Evolutionary conservation across 805 yeast species (phyloP).

Genomic region (Hanseniaspora singularis): DNA sequence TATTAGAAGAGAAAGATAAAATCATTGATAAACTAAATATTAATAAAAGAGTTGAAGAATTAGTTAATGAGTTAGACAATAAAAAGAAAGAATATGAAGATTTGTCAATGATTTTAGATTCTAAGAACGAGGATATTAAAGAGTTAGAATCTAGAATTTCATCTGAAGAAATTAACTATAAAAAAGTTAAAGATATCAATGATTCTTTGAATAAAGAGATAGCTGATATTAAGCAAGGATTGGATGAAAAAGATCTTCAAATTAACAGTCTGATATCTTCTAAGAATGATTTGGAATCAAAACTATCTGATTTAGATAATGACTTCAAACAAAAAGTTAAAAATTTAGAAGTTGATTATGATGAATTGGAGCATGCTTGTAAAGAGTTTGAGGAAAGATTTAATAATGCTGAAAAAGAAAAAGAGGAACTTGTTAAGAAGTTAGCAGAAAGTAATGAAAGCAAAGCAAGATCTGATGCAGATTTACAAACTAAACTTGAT

Average conservation of each 20-base stretch:
- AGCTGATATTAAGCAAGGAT: background rate
- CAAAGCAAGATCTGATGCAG: constrained; percentile 37
- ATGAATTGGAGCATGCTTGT: constrained; percentile 27
- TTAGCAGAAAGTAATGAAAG: constrained; percentile 30
- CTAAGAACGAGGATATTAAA: background rate
- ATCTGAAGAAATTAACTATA: background rate
- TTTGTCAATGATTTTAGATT: background rate
- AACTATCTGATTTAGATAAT: constrained; percentile 19
- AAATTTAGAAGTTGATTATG: constrained; percentile 16
- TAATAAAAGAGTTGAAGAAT: constrained; percentile 4
- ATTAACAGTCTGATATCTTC: background rate
- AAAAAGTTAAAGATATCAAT: background rate
- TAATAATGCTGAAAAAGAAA: constrained; percentile 9
- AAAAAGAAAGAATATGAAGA: constrained; percentile 10
- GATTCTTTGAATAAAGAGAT: background rate
- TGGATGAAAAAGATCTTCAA: background rate
- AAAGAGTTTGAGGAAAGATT: constrained; percentile 30
- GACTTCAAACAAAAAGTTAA: constrained; percentile 18
- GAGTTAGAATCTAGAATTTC: no score
- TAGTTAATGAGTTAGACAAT: constrained; percentile 9
- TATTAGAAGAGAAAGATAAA: constrained; percentile 13
- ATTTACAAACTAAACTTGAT: constrained; percentile 48
- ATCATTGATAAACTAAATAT: constrained; percentile 17
- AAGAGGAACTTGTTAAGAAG: background rate
- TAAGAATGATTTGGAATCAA: constrained; percentile 22